phyloP scores from a whole-genome alignment of 2,329 filamentous ascomycete species.

The Nannizziopsis barbatae region DNA sequence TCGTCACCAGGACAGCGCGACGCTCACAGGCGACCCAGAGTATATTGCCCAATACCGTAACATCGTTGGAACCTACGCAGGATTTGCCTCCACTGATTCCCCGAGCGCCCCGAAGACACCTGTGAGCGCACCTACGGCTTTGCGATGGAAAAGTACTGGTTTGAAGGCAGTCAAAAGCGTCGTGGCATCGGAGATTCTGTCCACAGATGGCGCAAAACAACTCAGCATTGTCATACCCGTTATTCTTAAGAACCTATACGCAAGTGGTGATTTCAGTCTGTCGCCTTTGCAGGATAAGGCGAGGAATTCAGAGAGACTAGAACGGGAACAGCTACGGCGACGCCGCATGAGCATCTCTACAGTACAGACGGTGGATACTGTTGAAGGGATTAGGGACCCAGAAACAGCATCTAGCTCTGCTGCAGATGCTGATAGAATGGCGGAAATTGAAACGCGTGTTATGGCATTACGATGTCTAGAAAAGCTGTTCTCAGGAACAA shows the following conservation, averaged over 20 bases:
- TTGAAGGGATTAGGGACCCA: slow-evolving; percentile 49
- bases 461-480: slow-evolving; percentile 78
- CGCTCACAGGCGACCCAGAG: slow-evolving; percentile 71
- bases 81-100: slow-evolving; percentile 58
- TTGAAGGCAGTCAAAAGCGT: slow-evolving; percentile 71
- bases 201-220: slow-evolving; percentile 63
- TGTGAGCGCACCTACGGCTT: slow-evolving; percentile 59
- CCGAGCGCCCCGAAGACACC: slow-evolving; percentile 37
- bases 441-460: slow-evolving; percentile 77
- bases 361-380: slow-evolving; percentile 58
- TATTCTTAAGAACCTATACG: slow-evolving; percentile 76
- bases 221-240: slow-evolving; percentile 70
- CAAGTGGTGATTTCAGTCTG: slow-evolving; percentile 59
- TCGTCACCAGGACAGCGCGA: slow-evolving; percentile 73
- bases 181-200: slow-evolving; percentile 66
- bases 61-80: slow-evolving; percentile 67
- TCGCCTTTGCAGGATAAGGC: slow-evolving; percentile 56
- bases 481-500: slow-evolving; percentile 69
- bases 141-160: slow-evolving; percentile 66
- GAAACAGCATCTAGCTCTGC: slow-evolving; percentile 61
- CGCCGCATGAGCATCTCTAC: slow-evolving; percentile 71
- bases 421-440: slow-evolving; percentile 76
- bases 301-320: slow-evolving; percentile 55
- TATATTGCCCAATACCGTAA: slow-evolving; percentile 75
- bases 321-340: slow-evolving; percentile 51